Percentiles rank a stretch among this genome's conserved stretches.
Evolutionary conservation across 306 rosid genomes (phyloP).

Genomic region (Canavalia ensiformis): DNA sequence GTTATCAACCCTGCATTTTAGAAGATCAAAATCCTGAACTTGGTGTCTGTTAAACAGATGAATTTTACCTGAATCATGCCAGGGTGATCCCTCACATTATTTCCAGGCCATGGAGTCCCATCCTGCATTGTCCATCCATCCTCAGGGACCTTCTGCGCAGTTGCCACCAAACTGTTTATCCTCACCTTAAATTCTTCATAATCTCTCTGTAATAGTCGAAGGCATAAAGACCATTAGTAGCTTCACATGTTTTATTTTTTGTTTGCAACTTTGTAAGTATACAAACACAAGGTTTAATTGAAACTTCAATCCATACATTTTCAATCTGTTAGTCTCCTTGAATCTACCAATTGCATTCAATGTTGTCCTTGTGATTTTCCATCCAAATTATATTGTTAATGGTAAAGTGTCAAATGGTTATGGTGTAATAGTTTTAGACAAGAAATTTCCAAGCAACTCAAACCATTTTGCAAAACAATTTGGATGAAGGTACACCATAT

Average conservation of each 20-base stretch:
- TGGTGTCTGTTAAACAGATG: not conserved
- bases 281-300: not conserved
- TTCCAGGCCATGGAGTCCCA: constrained; percentile 99
- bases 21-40: constrained; percentile 28
- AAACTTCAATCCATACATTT: not conserved
- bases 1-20: not conserved
- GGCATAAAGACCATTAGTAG: not conserved
- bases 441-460: not conserved
- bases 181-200: constrained; percentile 95
- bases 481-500: not conserved
- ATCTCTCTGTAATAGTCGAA: constrained; percentile 70
- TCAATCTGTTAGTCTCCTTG: constrained; percentile 24
- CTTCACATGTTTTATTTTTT: constrained; percentile 11
- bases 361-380: constrained; percentile 17
- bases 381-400: constrained; percentile 5
- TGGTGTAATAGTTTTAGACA: not conserved
- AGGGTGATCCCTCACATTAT: constrained; percentile 96
- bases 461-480: constrained; percentile 1
- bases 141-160: constrained; percentile 92
- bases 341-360: not conserved
- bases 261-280: not conserved
- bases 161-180: constrained; percentile 85
- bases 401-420: constrained; percentile 9
- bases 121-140: constrained; percentile 99
- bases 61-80: constrained; percentile 96